Evolutionary conservation across 2,329 filamentous ascomycete species (phyloP), one percentile per base, ranked within the genome.

Genomic region (Trichoderma sp.): DNA sequence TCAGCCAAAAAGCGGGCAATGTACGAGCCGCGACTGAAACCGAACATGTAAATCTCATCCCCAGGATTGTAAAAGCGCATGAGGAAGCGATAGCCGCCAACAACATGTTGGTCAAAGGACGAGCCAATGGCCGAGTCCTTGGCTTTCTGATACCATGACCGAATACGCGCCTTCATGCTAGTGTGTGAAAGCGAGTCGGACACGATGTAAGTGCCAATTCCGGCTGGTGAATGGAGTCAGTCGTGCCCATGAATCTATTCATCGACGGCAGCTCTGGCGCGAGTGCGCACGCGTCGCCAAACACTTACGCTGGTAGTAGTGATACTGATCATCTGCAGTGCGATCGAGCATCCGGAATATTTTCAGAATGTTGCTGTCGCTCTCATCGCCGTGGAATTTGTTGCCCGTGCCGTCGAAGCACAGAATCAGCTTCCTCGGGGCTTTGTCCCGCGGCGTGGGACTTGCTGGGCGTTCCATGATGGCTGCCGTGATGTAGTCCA

Each of bases 91-190:
- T 95, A 95, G 1, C 91, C 92, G 8, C 89, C 92, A 72, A 95
- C 91, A 12, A 95, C 92, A 78, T 95, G 92, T 67, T 92, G 85
- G 71, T 91, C 91, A 71, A 96, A 94, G 0, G 90, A 92, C 0
- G 90, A 90, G 1, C 92, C 92, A 69, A 96, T 79, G 10, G 92
- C 92, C 3, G 90, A 92, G 76, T 95, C 92, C 72, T 92, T 92
- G 69, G 90, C 88, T 72, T 92, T 92, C 52, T 84, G 79, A 73
- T 89, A 90, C 87, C 88, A 91, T 9, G 87, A 89, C 70, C 84
- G 85, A 67, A 91, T 73, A 15, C 87, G 84, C 7, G 87, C 85
- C 25, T 83, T 76, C 0, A 82, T 73, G 12, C 86, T 83, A 0
- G 85, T 90, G 71, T 87, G 85, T 1, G 84, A 85, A 52, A 90